These are phyloP conservation scores for Ogataea degrootiae DNA, from an alignment of 805 yeast genomes.

Conservation along the genomic window DNA sequence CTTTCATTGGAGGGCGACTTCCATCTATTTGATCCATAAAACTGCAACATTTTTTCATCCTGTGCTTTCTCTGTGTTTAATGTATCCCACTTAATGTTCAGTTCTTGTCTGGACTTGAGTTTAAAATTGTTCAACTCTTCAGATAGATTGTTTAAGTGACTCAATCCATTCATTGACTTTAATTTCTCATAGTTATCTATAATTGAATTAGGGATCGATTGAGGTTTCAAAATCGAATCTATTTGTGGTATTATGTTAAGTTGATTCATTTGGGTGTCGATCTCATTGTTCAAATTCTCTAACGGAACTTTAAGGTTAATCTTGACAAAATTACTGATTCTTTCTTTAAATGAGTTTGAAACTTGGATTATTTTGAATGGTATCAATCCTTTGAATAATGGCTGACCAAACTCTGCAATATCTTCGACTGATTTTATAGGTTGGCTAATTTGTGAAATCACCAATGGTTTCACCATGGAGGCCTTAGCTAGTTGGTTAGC, in stretches of 20 bases:
- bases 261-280: conserved; percentile 41
- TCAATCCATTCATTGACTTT: conserved; percentile 47
- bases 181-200: conserved; percentile 52
- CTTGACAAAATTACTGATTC: conserved; percentile 50
- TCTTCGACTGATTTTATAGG: conserved; percentile 27
- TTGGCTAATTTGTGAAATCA: conserved; percentile 34
- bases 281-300: conserved; percentile 38
- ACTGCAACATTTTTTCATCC: conserved; percentile 46
- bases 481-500: conserved; percentile 44
- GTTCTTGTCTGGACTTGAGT: conserved; percentile 34
- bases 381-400: conserved; percentile 54
- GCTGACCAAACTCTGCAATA: conserved; percentile 19
- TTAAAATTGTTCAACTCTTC: conserved; percentile 43
- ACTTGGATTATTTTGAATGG: conserved; percentile 65
- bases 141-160: conserved; percentile 36
- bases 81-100: conserved; percentile 42
- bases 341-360: conserved; percentile 62
- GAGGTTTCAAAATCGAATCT: conserved; percentile 55
- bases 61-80: conserved; percentile 49
- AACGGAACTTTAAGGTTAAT: conserved; percentile 44
- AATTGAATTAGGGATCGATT: conserved; percentile 53
- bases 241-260: conserved; percentile 57
- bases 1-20: conserved; percentile 7
- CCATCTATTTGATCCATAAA: conserved; percentile 56
- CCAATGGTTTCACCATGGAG: conserved; percentile 45